Evolutionary conservation across 2,329 filamentous ascomycete genomes (phyloP).

Genomic region (Dothideomycetidae sp.): DNA sequence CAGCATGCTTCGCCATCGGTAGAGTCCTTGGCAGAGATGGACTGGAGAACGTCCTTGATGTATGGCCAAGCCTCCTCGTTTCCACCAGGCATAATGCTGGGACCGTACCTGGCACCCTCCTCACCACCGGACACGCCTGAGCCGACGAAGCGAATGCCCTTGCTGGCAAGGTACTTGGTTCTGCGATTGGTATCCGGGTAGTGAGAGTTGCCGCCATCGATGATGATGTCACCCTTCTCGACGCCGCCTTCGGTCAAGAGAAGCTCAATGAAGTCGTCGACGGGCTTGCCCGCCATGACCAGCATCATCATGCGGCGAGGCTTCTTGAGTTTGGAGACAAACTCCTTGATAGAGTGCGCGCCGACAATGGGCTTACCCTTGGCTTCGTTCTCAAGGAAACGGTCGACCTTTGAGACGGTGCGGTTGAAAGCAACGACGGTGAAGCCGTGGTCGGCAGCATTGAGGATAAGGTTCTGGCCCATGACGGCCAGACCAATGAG

Average conservation of each 20-base stretch:
- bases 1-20: conserved; percentile 93
- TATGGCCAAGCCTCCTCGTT: conserved; percentile 95
- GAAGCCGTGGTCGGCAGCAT: conserved; percentile 53
- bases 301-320: conserved; percentile 96
- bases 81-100: conserved; percentile 97
- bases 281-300: conserved; percentile 94
- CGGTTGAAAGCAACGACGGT: conserved; percentile 98
- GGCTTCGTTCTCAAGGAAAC: conserved; percentile 33
- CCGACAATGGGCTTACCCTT: conserved; percentile 82
- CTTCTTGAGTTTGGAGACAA: conserved; percentile 90
- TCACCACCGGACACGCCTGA: conserved; percentile 97
- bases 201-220: conserved; percentile 98
- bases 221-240: conserved; percentile 89
- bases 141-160: conserved; percentile 92
- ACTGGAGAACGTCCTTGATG: conserved; percentile 99
- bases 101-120: conserved; percentile 95
- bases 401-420: conserved; percentile 95
- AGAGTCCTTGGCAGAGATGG: conserved; percentile 82
- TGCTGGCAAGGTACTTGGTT: conserved; percentile 68
- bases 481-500: conserved; percentile 39
- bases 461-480: conserved; percentile 42
- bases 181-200: conserved; percentile 98
- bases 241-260: conserved; percentile 55
- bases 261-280: conserved; percentile 97
- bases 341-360: conserved; percentile 86